Percentiles rank a stretch among this genome's conserved stretches.
Conservation (phyloP, 345 rosid species). For the Kernera saxatilis region DNA sequence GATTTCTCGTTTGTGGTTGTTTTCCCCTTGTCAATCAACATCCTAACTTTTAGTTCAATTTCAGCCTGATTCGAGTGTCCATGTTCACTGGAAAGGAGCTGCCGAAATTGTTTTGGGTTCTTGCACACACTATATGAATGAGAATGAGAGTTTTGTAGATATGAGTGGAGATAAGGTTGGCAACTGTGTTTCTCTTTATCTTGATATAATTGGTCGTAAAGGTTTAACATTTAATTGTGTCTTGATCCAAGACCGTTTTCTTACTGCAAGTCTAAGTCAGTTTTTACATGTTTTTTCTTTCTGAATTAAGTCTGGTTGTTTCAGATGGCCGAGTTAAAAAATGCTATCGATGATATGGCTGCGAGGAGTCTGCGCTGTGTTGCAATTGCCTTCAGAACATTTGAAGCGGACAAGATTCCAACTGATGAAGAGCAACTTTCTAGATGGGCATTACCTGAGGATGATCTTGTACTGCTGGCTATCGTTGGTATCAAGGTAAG, state of each 20-base stretch:
- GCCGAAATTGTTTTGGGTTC: constrained; percentile 90
- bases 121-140: constrained; percentile 61
- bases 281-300: neutral
- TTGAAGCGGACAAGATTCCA: constrained; percentile 63
- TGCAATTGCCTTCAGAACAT: constrained; percentile 74
- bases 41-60: neutral
- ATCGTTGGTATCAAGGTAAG: constrained; percentile 87
- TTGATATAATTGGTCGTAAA: neutral
- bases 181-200: neutral
- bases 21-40: neutral
- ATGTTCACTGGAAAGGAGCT: constrained; percentile 96
- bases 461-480: constrained; percentile 83
- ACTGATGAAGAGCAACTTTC: constrained; percentile 55
- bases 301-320: constrained; percentile 24
- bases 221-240: neutral
- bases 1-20: neutral
- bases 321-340: constrained; percentile 49
- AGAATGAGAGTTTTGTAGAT: constrained; percentile 39
- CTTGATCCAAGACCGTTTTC: neutral
- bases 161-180: constrained; percentile 69
- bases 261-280: neutral
- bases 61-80: constrained; percentile 66
- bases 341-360: constrained; percentile 80
- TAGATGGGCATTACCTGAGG: constrained; percentile 77
- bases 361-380: constrained; percentile 83